Conservation (phyloP, 257 asterid species). For the Perilla frutescens region DNA sequence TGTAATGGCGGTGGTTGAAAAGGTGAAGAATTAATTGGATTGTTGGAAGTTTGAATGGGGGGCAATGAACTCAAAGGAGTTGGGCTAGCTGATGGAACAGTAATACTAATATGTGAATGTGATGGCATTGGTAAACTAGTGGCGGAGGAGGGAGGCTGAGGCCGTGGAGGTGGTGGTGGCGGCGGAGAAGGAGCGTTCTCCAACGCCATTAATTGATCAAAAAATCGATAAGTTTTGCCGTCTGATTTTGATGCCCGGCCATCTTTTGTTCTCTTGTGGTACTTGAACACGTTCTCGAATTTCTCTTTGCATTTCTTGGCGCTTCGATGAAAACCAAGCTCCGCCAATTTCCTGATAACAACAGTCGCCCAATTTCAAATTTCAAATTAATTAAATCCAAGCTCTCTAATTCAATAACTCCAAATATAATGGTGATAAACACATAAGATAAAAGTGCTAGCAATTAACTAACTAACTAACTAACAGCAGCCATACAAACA, state of each 20-base stretch:
- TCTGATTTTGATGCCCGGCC: conserved; percentile 81
- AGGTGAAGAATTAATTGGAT: conserved; percentile 29
- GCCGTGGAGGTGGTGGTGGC: conserved; percentile 38
- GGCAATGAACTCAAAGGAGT: conserved; percentile 38
- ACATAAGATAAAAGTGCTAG: conserved; percentile 15
- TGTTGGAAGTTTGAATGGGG: conserved; percentile 24
- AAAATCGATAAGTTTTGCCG: conserved; percentile 77
- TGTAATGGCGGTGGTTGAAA: conserved; percentile 23
- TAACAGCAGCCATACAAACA: conserved; percentile 36
- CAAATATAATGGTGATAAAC: conserved; percentile 18
- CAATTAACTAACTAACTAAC: not conserved
- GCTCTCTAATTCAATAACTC: conserved; percentile 34
- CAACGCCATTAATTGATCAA: conserved; percentile 74
- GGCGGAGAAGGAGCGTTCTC: conserved; percentile 50
- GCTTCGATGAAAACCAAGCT: conserved; percentile 81
- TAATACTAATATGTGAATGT: conserved; percentile 31
- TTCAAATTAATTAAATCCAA: not conserved
- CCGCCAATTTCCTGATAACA: conserved; percentile 75
- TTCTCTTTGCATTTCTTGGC: conserved; percentile 96
- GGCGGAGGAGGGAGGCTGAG: conserved; percentile 7
- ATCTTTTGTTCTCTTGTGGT: conserved; percentile 87
- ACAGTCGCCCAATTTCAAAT: not conserved
- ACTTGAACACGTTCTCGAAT: conserved; percentile 89
- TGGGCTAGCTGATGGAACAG: conserved; percentile 62
- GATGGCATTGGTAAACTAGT: conserved; percentile 31